Percentiles rank a stretch among this genome's conserved stretches.
These are phyloP conservation scores for Nyssa sinensis DNA, from an alignment of 148 eudicot species.

Conservation along the genomic window DNA sequence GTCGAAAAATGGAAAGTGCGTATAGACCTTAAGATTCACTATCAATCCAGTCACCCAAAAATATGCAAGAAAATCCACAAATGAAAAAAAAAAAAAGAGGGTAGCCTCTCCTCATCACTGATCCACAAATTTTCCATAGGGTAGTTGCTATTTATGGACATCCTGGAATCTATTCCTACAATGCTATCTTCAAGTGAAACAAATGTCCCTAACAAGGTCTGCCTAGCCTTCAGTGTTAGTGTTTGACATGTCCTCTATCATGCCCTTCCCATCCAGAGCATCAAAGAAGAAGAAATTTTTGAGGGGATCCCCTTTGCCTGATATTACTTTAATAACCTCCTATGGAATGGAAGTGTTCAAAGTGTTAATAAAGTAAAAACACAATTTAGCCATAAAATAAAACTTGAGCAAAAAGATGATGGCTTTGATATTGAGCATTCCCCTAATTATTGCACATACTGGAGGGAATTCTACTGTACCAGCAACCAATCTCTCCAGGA, in stretches of 20 bases:
- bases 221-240: constrained; percentile 24
- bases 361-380: background rate
- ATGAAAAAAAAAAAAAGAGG: too few species aligned
- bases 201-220: background rate
- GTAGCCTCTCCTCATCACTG: background rate
- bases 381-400: too few species aligned
- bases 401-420: background rate
- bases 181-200: background rate
- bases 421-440: constrained; percentile 47
- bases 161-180: background rate
- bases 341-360: constrained; percentile 13
- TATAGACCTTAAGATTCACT: too few species aligned
- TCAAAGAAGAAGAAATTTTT: constrained; percentile 92
- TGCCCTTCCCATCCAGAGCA: constrained; percentile 88
- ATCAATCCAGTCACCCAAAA: background rate
- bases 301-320: constrained; percentile 89
- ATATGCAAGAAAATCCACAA: background rate
- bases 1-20: too few species aligned
- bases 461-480: constrained; percentile 80
- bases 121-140: background rate
- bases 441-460: constrained; percentile 90
- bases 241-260: constrained; percentile 77
- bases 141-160: background rate
- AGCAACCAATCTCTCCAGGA: constrained; percentile 66
- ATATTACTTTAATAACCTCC: constrained; percentile 98